Percentiles rank a stretch among this genome's conserved stretches.
phyloP scores from a whole-genome alignment of 176 grass and related monocot genomes.

The Oryza brachyantha region DNA sequence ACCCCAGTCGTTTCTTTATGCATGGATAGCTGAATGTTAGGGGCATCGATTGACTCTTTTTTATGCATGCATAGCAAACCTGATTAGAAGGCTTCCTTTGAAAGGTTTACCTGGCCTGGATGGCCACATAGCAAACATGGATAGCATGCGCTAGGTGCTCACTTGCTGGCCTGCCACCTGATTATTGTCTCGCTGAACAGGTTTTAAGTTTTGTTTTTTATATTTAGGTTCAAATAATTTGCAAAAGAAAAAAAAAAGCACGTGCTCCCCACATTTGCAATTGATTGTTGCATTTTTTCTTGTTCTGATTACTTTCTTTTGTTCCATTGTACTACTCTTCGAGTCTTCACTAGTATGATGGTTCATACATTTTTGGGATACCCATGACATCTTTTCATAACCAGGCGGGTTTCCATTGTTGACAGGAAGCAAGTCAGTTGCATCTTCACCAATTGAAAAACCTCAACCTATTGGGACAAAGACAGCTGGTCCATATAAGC shows the following conservation, averaged over 20 bases:
- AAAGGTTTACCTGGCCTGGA: background rate
- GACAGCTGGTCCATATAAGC: constrained; percentile 18
- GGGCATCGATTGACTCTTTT: background rate
- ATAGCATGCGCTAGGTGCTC: background rate
- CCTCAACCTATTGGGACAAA: constrained; percentile 58
- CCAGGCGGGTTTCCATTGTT: constrained; percentile 37
- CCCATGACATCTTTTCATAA: constrained; percentile 26
- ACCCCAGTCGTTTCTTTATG: background rate
- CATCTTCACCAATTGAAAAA: constrained; percentile 67
- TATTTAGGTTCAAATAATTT: constrained; percentile 15
- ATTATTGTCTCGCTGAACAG: background rate
- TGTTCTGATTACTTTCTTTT: background rate
- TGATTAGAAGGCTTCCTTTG: background rate
- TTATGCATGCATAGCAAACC: constrained; percentile 3
- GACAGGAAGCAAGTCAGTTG: constrained; percentile 60
- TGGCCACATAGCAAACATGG: background rate
- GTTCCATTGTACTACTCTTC: background rate
- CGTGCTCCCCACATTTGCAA: background rate
- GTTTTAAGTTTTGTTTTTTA: background rate
- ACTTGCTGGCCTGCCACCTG: background rate
- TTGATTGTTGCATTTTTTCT: constrained; percentile 5
- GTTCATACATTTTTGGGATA: constrained; percentile 14
- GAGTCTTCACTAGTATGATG: constrained; percentile 15
- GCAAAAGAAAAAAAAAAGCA: background rate
- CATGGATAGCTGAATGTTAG: background rate